Conservation (phyloP, 1,139 yeast genomes). For the Geotrichum carabidarum region DNA sequence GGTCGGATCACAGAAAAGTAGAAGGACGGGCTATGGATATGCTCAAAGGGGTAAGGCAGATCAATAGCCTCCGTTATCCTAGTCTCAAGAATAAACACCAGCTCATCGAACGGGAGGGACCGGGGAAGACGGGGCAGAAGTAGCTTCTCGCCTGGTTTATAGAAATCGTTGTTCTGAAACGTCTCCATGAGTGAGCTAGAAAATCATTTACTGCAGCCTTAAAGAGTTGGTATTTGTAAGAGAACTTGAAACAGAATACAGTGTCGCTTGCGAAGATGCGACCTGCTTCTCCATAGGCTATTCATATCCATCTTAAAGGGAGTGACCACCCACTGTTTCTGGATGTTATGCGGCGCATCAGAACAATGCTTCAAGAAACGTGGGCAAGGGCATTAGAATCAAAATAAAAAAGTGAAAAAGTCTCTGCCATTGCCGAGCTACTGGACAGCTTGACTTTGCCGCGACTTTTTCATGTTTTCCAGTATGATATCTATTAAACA, state of each 20-base stretch:
- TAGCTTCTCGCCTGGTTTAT: conserved; percentile 10
- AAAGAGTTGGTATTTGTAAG: no score
- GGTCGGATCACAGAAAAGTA: conserved; percentile 17
- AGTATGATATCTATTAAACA: background rate
- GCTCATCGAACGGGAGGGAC: conserved; percentile 17
- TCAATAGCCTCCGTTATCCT: conserved; percentile 14
- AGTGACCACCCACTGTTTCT: no score
- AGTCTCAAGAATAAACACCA: conserved; percentile 16
- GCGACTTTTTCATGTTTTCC: conserved; percentile 9
- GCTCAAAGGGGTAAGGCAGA: conserved; percentile 16
- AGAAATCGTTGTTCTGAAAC: background rate
- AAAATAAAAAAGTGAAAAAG: background rate
- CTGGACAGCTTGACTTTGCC: background rate
- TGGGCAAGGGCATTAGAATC: background rate
- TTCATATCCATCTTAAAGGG: no score
- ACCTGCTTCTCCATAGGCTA: no score
- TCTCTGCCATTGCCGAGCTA: background rate
- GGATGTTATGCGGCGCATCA: no score
- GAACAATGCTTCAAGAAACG: no score
- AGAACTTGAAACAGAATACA: no score
- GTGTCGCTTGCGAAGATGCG: no score
- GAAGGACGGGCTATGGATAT: conserved; percentile 12
- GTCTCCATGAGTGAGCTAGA: conserved; percentile 8
- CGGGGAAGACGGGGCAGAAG: conserved; percentile 15
- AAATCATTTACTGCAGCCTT: no score